phyloP scores from a whole-genome alignment of 768 basidiomycete genomes.

The Rhizopogon vinicolor region DNA sequence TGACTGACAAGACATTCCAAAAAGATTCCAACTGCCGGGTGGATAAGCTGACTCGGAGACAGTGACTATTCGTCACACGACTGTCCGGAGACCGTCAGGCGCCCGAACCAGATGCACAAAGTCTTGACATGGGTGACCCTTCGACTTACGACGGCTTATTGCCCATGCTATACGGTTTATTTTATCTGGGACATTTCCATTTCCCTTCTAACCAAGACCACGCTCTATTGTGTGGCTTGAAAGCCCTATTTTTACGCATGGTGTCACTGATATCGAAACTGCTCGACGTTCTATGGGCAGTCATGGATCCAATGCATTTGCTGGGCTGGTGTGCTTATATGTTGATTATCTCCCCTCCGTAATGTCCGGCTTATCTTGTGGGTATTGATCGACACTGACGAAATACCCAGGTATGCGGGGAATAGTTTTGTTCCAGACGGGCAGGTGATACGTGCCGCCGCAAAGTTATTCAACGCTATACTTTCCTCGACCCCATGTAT shows the following conservation, averaged over 20 bases:
- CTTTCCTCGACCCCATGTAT: constrained; percentile 41
- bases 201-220: constrained; percentile 68
- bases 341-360: constrained; percentile 61
- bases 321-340: constrained; percentile 61
- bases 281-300: constrained; percentile 72
- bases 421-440: constrained; percentile 76
- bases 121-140: constrained; percentile 71
- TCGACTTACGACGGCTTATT: constrained; percentile 68
- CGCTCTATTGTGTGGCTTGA: constrained; percentile 64
- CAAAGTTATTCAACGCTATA: constrained; percentile 46
- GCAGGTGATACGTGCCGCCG: constrained; percentile 68
- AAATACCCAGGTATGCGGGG: constrained; percentile 55
- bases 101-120: constrained; percentile 37
- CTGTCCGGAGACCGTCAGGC: constrained; percentile 63
- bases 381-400: neutral
- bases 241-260: constrained; percentile 51
- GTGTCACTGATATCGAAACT: constrained; percentile 55
- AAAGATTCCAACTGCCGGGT: constrained; percentile 59
- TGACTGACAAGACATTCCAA: constrained; percentile 25
- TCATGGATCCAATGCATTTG: constrained; percentile 68
- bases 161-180: constrained; percentile 57
- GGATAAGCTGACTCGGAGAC: constrained; percentile 47
- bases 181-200: constrained; percentile 49
- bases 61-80: constrained; percentile 66
- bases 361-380: constrained; percentile 40